Percentiles rank a stretch among this genome's conserved stretches.
Evolutionary conservation across 1,139 yeast species (phyloP).

Genomic region (Debaryomycetaceae sp.): DNA sequence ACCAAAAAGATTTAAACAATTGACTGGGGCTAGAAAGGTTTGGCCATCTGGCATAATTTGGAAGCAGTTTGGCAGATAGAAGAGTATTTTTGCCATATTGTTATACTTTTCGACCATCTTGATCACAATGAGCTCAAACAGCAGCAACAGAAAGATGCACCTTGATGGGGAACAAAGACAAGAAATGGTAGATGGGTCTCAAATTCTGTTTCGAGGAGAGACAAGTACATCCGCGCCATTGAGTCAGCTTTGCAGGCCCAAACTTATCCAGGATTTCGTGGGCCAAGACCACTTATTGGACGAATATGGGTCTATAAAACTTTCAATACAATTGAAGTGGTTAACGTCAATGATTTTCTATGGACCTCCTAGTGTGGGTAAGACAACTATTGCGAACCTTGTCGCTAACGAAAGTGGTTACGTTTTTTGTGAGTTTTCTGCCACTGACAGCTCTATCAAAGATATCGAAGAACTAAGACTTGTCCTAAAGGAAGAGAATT

Average conservation of each 20-base stretch:
- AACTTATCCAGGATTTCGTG: conserved; percentile 22
- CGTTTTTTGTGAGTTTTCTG: conserved; percentile 38
- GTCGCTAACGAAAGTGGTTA: conserved; percentile 32
- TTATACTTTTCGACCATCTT: too few relatives aligned
- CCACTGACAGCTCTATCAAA: conserved; percentile 33
- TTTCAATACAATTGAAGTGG: conserved; percentile 33
- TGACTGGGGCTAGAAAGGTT: too few relatives aligned
- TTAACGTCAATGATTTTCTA: conserved; percentile 42
- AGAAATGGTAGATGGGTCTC: too few relatives aligned
- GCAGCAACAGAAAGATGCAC: too few relatives aligned
- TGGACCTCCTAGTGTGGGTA: conserved; percentile 50
- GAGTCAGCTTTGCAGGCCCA: conserved; percentile 28
- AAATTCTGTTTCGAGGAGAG: neutral
- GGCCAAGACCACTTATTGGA: conserved; percentile 38
- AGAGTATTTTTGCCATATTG: too few relatives aligned
- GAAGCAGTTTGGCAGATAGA: too few relatives aligned
- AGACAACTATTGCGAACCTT: conserved; percentile 41
- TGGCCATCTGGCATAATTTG: too few relatives aligned
- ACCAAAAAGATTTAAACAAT: too few relatives aligned
- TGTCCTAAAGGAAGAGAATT: conserved; percentile 22
- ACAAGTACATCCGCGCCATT: conserved; percentile 11
- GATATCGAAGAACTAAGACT: conserved; percentile 26
- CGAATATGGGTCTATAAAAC: conserved; percentile 26
- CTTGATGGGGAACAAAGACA: too few relatives aligned
- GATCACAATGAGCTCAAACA: too few relatives aligned